These are phyloP conservation scores for Fusarium longipes DNA, from an alignment of 2,329 filamentous ascomycete genomes.

Conservation along the genomic window DNA sequence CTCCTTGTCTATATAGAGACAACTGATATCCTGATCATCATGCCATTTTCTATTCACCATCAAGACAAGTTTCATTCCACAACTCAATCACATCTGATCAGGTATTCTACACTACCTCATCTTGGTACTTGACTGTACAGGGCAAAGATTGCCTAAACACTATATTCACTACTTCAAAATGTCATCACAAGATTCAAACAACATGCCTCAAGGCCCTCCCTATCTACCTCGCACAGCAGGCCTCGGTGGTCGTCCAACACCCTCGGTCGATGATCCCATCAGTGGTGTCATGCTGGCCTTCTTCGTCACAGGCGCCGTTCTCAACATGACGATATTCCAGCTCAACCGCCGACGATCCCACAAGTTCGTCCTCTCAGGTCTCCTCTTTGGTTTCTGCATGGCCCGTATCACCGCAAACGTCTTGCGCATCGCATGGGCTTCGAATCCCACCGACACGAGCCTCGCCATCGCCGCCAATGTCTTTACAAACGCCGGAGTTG, in stretches of 20 bases:
- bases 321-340: slow-evolving; percentile 69
- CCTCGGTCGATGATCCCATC: slow-evolving; percentile 71
- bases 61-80: background rate
- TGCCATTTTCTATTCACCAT: background rate
- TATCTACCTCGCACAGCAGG: slow-evolving; percentile 57
- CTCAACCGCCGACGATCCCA: slow-evolving; percentile 61
- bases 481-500: slow-evolving; percentile 77
- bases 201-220: slow-evolving; percentile 49
- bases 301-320: slow-evolving; percentile 63
- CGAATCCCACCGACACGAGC: slow-evolving; percentile 52
- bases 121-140: background rate
- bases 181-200: slow-evolving; percentile 27
- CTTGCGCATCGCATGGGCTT: slow-evolving; percentile 66
- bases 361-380: slow-evolving; percentile 69
- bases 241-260: slow-evolving; percentile 68
- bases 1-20: background rate
- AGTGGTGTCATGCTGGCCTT: slow-evolving; percentile 70
- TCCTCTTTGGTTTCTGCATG: slow-evolving; percentile 70
- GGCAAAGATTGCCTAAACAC: background rate
- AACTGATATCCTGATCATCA: background rate
- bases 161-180: slow-evolving; percentile 7
- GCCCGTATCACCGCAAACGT: slow-evolving; percentile 63
- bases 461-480: slow-evolving; percentile 71
- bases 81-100: background rate
- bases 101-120: background rate